Evolutionary conservation across 2,329 filamentous ascomycete genomes (phyloP).

Genomic region (Penicillium sumatraense): DNA sequence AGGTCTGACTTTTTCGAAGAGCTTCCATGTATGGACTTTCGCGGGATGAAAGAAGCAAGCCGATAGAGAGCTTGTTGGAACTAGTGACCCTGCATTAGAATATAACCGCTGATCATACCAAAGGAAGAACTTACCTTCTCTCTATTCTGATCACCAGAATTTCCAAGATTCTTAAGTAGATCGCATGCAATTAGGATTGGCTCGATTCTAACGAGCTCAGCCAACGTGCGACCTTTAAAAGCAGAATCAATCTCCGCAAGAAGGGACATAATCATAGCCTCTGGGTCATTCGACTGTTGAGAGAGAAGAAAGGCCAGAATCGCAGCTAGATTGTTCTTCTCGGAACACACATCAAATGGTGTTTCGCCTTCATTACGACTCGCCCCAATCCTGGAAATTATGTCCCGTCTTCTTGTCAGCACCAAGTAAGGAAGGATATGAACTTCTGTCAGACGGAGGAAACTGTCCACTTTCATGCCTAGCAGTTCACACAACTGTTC

Average conservation of each 20-base stretch:
- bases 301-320: constrained; percentile 64
- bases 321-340: constrained; percentile 62
- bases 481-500: constrained; percentile 81
- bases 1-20: constrained; percentile 58
- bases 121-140: constrained; percentile 62
- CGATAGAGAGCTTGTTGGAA: constrained; percentile 57
- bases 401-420: constrained; percentile 73
- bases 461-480: constrained; percentile 72
- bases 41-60: constrained; percentile 57
- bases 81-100: too few relatives aligned
- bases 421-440: constrained; percentile 88
- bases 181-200: constrained; percentile 78
- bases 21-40: constrained; percentile 51
- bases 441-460: constrained; percentile 76
- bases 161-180: constrained; percentile 77
- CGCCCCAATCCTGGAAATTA: constrained; percentile 79
- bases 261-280: constrained; percentile 69
- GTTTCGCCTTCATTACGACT: constrained; percentile 60
- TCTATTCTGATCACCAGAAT: constrained; percentile 61
- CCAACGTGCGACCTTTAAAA: constrained; percentile 69
- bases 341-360: constrained; percentile 65
- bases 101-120: too few relatives aligned
- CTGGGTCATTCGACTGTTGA: constrained; percentile 67
- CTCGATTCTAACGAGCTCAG: constrained; percentile 73
- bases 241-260: constrained; percentile 71